Percentiles rank a stretch among this genome's conserved stretches.
These are phyloP conservation scores for Suillus variegatus DNA, from an alignment of 768 basidiomycete species.

Conservation along the genomic window DNA sequence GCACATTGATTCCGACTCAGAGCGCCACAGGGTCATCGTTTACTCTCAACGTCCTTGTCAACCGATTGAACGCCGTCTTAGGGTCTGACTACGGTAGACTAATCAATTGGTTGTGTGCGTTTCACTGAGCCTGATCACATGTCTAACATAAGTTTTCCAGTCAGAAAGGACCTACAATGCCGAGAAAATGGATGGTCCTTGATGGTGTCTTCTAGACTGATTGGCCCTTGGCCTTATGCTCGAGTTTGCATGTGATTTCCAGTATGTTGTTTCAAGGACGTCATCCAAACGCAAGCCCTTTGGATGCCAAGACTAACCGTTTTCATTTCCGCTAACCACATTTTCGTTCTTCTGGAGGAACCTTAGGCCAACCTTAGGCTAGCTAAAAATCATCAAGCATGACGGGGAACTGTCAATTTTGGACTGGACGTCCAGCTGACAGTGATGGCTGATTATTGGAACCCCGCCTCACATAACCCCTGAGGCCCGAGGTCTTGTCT, in stretches of 20 bases:
- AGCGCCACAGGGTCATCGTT: constrained; percentile 38
- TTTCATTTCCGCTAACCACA: constrained; percentile 46
- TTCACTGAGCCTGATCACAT: background rate
- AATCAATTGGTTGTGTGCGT: constrained; percentile 25
- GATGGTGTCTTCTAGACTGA: constrained; percentile 47
- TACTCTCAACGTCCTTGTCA: constrained; percentile 46
- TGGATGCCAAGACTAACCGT: constrained; percentile 27
- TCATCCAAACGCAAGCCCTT: too few species aligned
- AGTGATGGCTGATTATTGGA: constrained; percentile 40
- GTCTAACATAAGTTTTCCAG: constrained; percentile 5
- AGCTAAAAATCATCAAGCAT: constrained; percentile 50
- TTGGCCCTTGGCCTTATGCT: constrained; percentile 51
- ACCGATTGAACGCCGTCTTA: background rate
- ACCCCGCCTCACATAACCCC: constrained; percentile 52
- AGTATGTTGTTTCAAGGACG: constrained; percentile 29
- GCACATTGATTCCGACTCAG: constrained; percentile 40
- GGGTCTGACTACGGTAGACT: constrained; percentile 24
- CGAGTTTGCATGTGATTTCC: constrained; percentile 49
- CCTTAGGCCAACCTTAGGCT: constrained; percentile 31
- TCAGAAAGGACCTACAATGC: constrained; percentile 29
- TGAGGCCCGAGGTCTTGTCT: constrained; percentile 48
- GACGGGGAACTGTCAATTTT: constrained; percentile 56
- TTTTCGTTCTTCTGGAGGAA: constrained; percentile 26
- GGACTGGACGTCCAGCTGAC: constrained; percentile 33
- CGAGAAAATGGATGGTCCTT: constrained; percentile 51